Evolutionary conservation across 768 basidiomycete genomes (phyloP), one percentile per base, ranked within the genome.

Genomic region (Auriscalpium microsporum): DNA sequence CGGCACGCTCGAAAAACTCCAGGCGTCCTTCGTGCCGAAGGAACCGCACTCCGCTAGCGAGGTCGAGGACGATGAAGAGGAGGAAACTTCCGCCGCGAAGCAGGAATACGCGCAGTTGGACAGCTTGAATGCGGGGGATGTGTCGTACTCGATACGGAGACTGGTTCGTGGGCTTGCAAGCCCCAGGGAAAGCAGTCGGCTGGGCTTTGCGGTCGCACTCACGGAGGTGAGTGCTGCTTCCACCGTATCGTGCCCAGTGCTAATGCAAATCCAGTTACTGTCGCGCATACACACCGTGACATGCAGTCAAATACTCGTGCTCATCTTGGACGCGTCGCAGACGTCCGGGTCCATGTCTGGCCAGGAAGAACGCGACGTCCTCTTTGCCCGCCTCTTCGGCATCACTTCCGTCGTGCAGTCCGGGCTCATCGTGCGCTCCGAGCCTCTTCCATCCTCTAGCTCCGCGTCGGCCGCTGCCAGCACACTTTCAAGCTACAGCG

Each of bases 131-230:
- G 87, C 90, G 4, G 87, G 86, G 59, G 95, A 99, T 73, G 90
- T 96, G 1, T 81, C 89, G 7, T 99, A 99, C 67, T 90, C 94
- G 5, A 83, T 98, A 64, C 81, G 90, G 50, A 70, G 95, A 14
- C 78, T 99, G 37, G 73, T 95, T 16, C 78, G 93, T 44, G 95
- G 95, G 11, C 75, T 99, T 34, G 91, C 89, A 0, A 94, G 91
- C 68, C 88, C 93, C 1, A 77, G 94, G 63, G 94, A 99, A 68
- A 91, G 90, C 68, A 95, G 93, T 69, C 73, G 95, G 61, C 73
- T 97, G 38, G 95, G 95, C 16, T 99, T 97, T 67, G 92, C 94
- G 9, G 95, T 99, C 45, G 93, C 94, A 35, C 74, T 99, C 61
- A 93, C 95, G 0, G 94, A 96, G 78, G 94, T 95, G 65, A 62